Evolutionary conservation across 2,329 filamentous ascomycete genomes (phyloP).

Genomic region (Trichoderma polysporum): DNA sequence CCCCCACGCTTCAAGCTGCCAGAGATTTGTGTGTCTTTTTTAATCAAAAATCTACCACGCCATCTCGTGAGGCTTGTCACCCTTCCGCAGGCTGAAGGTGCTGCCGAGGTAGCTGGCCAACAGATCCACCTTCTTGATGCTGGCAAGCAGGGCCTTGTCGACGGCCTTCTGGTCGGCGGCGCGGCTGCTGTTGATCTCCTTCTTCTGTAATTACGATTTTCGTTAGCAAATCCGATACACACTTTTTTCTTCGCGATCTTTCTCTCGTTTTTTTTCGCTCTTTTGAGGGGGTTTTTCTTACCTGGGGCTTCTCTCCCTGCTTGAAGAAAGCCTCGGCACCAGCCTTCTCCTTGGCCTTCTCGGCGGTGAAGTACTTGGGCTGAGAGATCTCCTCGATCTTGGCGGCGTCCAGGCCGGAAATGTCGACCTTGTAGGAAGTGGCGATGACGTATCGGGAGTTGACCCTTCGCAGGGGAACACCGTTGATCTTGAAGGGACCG

Average conservation of each 20-base stretch:
- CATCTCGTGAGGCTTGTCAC: constrained; percentile 99
- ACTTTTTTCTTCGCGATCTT: not conserved
- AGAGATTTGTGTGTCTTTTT: constrained; percentile 29
- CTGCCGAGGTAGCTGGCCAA: constrained; percentile 90
- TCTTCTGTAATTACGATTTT: constrained; percentile 68
- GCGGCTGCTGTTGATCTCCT: constrained; percentile 87
- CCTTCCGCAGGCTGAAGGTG: constrained; percentile 98
- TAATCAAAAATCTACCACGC: constrained; percentile 72
- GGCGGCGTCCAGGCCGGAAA: constrained; percentile 81
- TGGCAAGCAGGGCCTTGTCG: constrained; percentile 92
- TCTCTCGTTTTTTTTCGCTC: not conserved
- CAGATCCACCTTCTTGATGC: constrained; percentile 97
- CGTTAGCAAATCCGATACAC: constrained; percentile 27
- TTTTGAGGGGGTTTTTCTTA: constrained; percentile 40
- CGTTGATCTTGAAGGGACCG: constrained; percentile 99
- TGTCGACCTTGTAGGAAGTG: constrained; percentile 80
- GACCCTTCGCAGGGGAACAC: constrained; percentile 92
- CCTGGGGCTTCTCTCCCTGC: constrained; percentile 97
- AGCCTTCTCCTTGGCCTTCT: constrained; percentile 93
- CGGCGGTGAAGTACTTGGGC: constrained; percentile 92
- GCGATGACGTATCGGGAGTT: constrained; percentile 93
- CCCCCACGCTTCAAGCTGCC: constrained; percentile 27
- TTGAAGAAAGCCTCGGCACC: constrained; percentile 99
- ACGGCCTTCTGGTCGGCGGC: constrained; percentile 97
- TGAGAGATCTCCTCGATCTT: constrained; percentile 80